Conservation (phyloP, 2,329 filamentous ascomycete genomes). For the Colletotrichum sp. region DNA sequence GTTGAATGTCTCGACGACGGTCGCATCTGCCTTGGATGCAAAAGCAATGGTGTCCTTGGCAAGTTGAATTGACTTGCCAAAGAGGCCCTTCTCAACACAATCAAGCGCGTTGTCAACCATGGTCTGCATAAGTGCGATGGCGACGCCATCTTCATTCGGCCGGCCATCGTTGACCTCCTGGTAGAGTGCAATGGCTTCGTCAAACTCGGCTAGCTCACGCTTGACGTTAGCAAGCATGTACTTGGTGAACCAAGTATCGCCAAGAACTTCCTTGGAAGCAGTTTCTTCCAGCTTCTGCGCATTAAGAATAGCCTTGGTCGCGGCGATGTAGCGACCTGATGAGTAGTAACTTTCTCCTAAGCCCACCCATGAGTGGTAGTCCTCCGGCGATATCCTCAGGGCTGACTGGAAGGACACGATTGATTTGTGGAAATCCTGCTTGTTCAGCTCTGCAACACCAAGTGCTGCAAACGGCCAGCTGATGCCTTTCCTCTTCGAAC, state of each 20-base stretch:
- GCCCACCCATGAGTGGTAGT: slow-evolving; percentile 96
- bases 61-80: slow-evolving; percentile 79
- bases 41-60: slow-evolving; percentile 73
- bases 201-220: slow-evolving; percentile 88
- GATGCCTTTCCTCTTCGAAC: slow-evolving; percentile 89
- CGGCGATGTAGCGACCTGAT: slow-evolving; percentile 92
- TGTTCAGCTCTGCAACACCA: slow-evolving; percentile 93
- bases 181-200: slow-evolving; percentile 81
- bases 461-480: slow-evolving; percentile 97
- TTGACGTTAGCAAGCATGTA: slow-evolving; percentile 97
- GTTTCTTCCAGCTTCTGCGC: slow-evolving; percentile 76
- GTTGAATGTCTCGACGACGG: slow-evolving; percentile 80
- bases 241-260: slow-evolving; percentile 91
- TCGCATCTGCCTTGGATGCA: slow-evolving; percentile 65
- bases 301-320: slow-evolving; percentile 87
- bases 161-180: slow-evolving; percentile 71
- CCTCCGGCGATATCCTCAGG: slow-evolving; percentile 79
- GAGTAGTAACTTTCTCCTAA: slow-evolving; percentile 97
- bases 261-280: slow-evolving; percentile 44
- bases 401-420: slow-evolving; percentile 93
- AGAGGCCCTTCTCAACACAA: slow-evolving; percentile 81
- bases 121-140: slow-evolving; percentile 87
- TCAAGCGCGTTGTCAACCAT: slow-evolving; percentile 82
- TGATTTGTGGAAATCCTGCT: slow-evolving; percentile 86
- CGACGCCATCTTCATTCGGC: slow-evolving; percentile 81